phyloP scores from a whole-genome alignment of 257 asterid genomes.

The Scutellaria galericulata region DNA sequence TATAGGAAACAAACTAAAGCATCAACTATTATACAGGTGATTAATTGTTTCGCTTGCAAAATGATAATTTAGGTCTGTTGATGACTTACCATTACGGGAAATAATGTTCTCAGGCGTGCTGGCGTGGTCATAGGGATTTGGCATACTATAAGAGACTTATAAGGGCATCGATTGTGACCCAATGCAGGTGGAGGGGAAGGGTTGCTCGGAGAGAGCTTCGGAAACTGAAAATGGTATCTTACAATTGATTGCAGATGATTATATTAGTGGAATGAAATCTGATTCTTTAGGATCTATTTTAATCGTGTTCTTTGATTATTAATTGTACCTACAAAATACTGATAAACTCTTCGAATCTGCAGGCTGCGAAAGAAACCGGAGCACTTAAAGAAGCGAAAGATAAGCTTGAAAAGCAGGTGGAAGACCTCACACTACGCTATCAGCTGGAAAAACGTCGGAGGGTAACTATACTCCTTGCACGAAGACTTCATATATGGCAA shows the following conservation, averaged over 20 bases:
- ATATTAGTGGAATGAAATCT: not conserved
- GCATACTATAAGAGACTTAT: slow-evolving; percentile 76
- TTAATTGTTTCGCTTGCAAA: slow-evolving; percentile 33
- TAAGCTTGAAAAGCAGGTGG: slow-evolving; percentile 98
- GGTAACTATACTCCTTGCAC: slow-evolving; percentile 55
- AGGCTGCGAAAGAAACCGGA: slow-evolving; percentile 98
- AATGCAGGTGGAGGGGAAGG: slow-evolving; percentile 92
- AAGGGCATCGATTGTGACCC: slow-evolving; percentile 72
- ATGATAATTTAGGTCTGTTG: not conserved
- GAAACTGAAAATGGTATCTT: slow-evolving; percentile 77
- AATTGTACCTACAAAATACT: slow-evolving; percentile 9
- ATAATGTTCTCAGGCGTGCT: slow-evolving; percentile 65
- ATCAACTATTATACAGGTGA: slow-evolving; percentile 76
- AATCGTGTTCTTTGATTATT: not conserved
- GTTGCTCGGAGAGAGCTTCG: slow-evolving; percentile 81
- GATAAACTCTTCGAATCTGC: slow-evolving; percentile 38
- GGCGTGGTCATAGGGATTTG: slow-evolving; percentile 77
- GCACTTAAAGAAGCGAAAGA: slow-evolving; percentile 97
- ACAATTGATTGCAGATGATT: slow-evolving; percentile 19
- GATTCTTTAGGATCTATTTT: not conserved
- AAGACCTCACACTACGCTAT: slow-evolving; percentile 90
- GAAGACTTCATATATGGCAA: not conserved
- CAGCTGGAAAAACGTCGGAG: slow-evolving; percentile 95
- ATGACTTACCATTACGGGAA: slow-evolving; percentile 37
- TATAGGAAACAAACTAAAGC: slow-evolving; percentile 71